phyloP scores from a whole-genome alignment of 1,284 basidiomycete species.

The Jaminaea rosea region DNA sequence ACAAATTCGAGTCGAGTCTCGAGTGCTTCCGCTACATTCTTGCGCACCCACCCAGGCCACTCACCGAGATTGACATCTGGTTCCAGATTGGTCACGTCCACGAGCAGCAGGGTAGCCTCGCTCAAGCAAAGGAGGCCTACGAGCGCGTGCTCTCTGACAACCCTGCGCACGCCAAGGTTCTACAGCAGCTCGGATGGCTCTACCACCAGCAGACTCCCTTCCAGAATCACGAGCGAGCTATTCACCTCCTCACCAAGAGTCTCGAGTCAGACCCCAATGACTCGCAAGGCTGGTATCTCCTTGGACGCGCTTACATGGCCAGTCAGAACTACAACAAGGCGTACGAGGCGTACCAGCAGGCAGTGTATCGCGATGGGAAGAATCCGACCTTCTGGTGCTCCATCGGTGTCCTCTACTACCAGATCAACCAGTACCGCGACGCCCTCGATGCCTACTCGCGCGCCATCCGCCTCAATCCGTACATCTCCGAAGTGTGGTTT shows the following conservation, averaged over 20 bases:
- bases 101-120: slow-evolving; percentile 87
- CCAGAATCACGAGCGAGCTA: slow-evolving; percentile 88
- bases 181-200: slow-evolving; percentile 95
- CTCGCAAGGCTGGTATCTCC: slow-evolving; percentile 95
- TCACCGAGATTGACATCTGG: slow-evolving; percentile 97
- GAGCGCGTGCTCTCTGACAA: slow-evolving; percentile 91
- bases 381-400: slow-evolving; percentile 99
- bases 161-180: slow-evolving; percentile 87
- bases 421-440: slow-evolving; percentile 98
- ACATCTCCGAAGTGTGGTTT: slow-evolving; percentile 99
- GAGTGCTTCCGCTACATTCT: slow-evolving; percentile 79
- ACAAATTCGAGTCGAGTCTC: slow-evolving; percentile 59
- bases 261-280: slow-evolving; percentile 70
- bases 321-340: slow-evolving; percentile 99
- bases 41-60: slow-evolving; percentile 83
- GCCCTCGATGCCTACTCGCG: slow-evolving; percentile 96
- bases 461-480: slow-evolving; percentile 95
- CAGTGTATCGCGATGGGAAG: slow-evolving; percentile 93
- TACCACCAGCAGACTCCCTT: slow-evolving; percentile 94
- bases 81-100: slow-evolving; percentile 99
- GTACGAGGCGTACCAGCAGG: slow-evolving; percentile 98
- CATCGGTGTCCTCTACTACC: slow-evolving; percentile 97
- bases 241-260: slow-evolving; percentile 85
- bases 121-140: slow-evolving; percentile 85
- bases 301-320: slow-evolving; percentile 96